phyloP scores from a whole-genome alignment of 345 rosid species.

The Anacardium occidentale region DNA sequence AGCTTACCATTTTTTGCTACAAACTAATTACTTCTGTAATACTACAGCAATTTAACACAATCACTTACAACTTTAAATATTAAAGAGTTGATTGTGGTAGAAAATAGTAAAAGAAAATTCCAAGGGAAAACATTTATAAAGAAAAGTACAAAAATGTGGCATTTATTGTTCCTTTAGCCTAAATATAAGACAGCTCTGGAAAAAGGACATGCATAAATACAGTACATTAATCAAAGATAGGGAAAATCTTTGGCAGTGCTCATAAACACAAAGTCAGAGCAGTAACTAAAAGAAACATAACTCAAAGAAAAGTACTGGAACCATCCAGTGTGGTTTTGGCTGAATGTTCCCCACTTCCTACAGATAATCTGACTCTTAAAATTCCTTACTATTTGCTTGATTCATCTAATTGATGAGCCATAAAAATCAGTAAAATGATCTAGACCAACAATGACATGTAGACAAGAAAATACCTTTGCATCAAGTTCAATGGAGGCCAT shows the following conservation, averaged over 20 bases:
- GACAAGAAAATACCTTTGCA: slow-evolving; percentile 52
- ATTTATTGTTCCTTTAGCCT: neutral
- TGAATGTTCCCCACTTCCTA: neutral
- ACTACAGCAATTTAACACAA: neutral
- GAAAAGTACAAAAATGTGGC: neutral
- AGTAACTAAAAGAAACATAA: neutral
- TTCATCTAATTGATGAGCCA: neutral
- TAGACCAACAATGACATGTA: neutral
- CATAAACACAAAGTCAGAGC: neutral
- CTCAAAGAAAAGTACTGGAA: neutral
- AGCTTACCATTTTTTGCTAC: no score
- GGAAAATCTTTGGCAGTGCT: neutral
- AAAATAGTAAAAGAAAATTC: neutral
- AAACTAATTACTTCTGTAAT: neutral
- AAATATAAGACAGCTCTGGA: neutral
- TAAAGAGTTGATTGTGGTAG: neutral
- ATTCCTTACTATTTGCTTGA: neutral
- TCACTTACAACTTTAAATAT: no score
- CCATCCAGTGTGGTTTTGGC: neutral
- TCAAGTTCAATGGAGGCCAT: slow-evolving; percentile 75
- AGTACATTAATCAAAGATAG: neutral
- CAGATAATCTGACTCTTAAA: neutral
- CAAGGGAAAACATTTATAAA: neutral
- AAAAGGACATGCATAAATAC: neutral
- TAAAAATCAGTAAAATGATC: neutral